Base-by-base conservation (phyloP, 73 alveolate genomes). In the Paraurostyla sp. region DNA sequence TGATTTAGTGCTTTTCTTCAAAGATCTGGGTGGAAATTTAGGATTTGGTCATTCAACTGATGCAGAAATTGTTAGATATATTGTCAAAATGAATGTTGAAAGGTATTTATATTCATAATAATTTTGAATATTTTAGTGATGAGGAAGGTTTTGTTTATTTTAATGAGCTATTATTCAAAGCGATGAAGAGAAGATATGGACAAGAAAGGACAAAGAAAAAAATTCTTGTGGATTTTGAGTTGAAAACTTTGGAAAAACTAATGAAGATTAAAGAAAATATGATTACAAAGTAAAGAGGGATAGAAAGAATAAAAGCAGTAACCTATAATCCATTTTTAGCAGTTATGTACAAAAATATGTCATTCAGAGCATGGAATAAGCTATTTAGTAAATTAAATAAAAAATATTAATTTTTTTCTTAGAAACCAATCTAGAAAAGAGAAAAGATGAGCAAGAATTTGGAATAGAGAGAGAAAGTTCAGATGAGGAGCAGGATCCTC, bases 121-220 rank as follows among this genome's bases (percentile, higher is more conserved):
- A 46, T 15, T 46, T 46, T 46, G 18, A 46, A 15, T 15, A 15
- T 46, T 46, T 15, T 82, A 60, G 92, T 57, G 98, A 93, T 69
- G 87, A 46, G 11, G 73, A 49, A 11, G 98, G 98, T 0, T 93
- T 76, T 45, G 75, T 93, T 9, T 92, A 88, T 43, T 93, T 92
- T 59, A 93, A 93, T 71, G 92, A 93, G 50, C 65, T 93, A 25
- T 86, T 93, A 0, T 93, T 85, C 82, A 50, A 91, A 16, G 54
- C 92, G 0, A 92, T 93, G 95, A 93, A 92, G 87, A 76, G 92
- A 69, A 50, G 58, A 30, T 40, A 84, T 25, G 87, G 56, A 23
- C 18, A 32, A 29, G 73, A 69, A 54, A 51, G 63, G 15, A 13
- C 76, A 33, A 84, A 43, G 36, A 71, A 68, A n/a, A 63, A 59